Conservation (phyloP, 306 rosid genomes). For the Urtica urens region DNA sequence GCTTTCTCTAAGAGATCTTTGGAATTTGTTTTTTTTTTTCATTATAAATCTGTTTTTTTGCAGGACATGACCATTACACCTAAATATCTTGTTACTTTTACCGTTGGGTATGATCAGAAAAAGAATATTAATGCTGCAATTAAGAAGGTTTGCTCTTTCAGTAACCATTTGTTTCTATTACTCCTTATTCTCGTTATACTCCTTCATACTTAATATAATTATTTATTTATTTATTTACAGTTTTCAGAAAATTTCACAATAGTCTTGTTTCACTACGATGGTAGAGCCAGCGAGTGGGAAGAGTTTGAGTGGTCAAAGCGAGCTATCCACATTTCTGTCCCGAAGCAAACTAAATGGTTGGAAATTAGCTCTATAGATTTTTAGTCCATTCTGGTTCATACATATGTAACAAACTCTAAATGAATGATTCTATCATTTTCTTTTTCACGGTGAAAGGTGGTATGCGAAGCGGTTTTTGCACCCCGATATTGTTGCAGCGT, state of each 20-base stretch:
- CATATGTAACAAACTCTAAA: no score
- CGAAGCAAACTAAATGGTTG: conserved; percentile 88
- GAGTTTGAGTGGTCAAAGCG: conserved; percentile 70
- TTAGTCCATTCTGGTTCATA: conserved; percentile 1
- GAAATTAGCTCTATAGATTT: conserved; percentile 2
- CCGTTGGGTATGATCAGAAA: conserved; percentile 63
- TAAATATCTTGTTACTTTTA: conserved; percentile 69
- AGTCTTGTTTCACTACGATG: conserved; percentile 86
- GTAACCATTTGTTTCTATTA: not conserved
- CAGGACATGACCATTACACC: conserved; percentile 54
- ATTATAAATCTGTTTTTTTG: no score
- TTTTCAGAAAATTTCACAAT: conserved; percentile 73
- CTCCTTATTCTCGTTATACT: not conserved
- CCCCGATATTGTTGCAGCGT: conserved; percentile 81
- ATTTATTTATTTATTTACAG: conserved; percentile 40
- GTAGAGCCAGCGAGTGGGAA: conserved; percentile 70
- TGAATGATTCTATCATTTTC: no score
- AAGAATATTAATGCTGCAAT: conserved; percentile 65
- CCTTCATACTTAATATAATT: conserved; percentile 14
- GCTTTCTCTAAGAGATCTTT: no score
- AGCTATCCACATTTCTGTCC: conserved; percentile 66
- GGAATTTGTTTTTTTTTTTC: no score
- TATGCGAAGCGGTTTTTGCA: conserved; percentile 89
- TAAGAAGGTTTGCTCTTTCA: conserved; percentile 44
- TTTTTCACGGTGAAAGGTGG: conserved; percentile 79